These are phyloP conservation scores for Thymus mandschuricus DNA, from an alignment of 257 asterid species.

Conservation along the genomic window DNA sequence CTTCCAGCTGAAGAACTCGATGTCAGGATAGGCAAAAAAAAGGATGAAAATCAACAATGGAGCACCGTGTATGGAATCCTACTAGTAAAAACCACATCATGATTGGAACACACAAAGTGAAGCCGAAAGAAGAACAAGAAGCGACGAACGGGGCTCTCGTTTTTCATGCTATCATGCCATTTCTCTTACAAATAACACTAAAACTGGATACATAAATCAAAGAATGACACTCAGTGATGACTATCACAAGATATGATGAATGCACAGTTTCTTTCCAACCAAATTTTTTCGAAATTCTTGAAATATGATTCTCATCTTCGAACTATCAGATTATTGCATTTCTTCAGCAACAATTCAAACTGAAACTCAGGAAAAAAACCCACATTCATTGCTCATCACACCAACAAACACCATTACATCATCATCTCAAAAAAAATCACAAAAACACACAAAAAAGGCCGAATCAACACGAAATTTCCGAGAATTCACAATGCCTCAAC, in stretches of 20 bases:
- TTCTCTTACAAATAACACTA: conserved; percentile 16
- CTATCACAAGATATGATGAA: not conserved
- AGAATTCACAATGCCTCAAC: conserved; percentile 17
- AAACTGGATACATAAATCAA: conserved; percentile 13
- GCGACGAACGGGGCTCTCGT: not conserved
- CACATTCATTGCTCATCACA: conserved; percentile 15
- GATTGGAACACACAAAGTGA: conserved; percentile 15
- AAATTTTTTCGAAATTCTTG: not conserved
- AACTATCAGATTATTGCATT: too few species aligned
- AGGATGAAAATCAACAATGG: conserved; percentile 3
- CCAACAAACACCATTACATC: not conserved
- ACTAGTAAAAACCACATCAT: not conserved
- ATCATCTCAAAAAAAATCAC: not conserved
- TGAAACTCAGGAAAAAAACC: conserved; percentile 1
- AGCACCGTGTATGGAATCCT: conserved; percentile 5
- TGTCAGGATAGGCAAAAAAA: conserved; percentile 18
- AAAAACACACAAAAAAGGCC: conserved; percentile 6
- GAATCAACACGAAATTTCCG: conserved; percentile 6
- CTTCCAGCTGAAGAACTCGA: conserved; percentile 48
- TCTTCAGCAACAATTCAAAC: not conserved
- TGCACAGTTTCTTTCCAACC: not conserved
- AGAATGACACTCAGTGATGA: conserved; percentile 3
- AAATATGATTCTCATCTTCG: not conserved
- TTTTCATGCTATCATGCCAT: not conserved
- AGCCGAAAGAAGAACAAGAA: not conserved